These are phyloP conservation scores for Boletus sensibilis DNA, from an alignment of 768 basidiomycete species.

Conservation along the genomic window DNA sequence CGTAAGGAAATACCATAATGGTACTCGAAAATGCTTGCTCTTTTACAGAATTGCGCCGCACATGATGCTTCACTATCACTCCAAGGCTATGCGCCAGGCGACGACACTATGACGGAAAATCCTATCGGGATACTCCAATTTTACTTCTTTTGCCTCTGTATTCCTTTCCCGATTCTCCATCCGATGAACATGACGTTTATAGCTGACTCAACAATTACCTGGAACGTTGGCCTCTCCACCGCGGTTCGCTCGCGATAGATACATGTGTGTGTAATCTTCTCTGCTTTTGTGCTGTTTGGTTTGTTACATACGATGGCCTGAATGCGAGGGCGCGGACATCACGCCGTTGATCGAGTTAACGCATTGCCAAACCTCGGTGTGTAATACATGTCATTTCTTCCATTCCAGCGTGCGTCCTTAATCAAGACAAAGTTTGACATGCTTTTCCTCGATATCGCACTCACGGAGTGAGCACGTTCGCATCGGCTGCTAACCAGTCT, in stretches of 20 bases:
- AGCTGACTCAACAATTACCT: background rate
- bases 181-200: conserved; percentile 1
- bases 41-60: background rate
- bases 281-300: background rate
- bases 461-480: background rate
- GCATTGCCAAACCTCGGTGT: background rate
- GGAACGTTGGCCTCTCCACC: background rate
- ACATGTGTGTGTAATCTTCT: background rate
- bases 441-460: background rate
- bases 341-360: background rate
- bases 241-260: background rate
- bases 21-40: background rate
- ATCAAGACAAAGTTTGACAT: background rate
- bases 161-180: conserved; percentile 15
- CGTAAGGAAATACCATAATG: background rate
- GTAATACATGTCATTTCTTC: background rate
- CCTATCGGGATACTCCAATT: background rate
- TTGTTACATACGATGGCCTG: background rate
- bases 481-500: background rate
- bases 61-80: background rate
- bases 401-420: background rate
- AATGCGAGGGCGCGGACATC: background rate
- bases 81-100: background rate
- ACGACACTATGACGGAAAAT: conserved; percentile 2
- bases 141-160: background rate